These are phyloP conservation scores for Trichoderma pleuroti DNA, from an alignment of 2,329 filamentous ascomycete species.

Conservation along the genomic window DNA sequence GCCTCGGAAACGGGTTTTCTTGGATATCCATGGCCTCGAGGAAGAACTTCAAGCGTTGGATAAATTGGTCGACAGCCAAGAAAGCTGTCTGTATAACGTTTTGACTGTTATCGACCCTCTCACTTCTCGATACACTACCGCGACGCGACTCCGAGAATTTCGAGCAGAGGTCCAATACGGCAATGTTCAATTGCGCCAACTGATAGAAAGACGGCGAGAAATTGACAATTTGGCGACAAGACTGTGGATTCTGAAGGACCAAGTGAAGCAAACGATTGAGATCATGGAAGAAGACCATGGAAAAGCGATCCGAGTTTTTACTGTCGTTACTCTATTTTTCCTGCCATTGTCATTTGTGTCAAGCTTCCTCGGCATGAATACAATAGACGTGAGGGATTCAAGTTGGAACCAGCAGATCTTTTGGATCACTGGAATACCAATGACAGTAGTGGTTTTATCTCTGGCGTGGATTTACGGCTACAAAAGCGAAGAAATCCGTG, in stretches of 20 bases:
- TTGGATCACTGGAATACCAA: conserved; percentile 39
- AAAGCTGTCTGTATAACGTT: not conserved
- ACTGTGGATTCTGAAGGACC: conserved; percentile 20
- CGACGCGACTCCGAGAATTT: not conserved
- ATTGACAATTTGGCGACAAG: conserved; percentile 1
- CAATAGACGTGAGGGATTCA: conserved; percentile 40
- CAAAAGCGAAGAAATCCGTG: not conserved
- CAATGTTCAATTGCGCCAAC: not conserved
- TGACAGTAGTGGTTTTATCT: not conserved
- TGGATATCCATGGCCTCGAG: conserved; percentile 22
- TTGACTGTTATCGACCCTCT: not conserved
- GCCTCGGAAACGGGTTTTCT: conserved; percentile 15
- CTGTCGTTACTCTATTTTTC: conserved; percentile 43
- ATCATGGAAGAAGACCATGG: conserved; percentile 31
- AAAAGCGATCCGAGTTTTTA: conserved; percentile 36
- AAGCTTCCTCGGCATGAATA: conserved; percentile 45
- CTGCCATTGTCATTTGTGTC: conserved; percentile 21
- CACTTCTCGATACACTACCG: not conserved
- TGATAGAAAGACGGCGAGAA: not conserved
- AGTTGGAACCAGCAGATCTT: conserved; percentile 37
- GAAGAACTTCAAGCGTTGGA: conserved; percentile 24
- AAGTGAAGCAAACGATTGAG: conserved; percentile 24
- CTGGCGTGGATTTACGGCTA: not conserved
- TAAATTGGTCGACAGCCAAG: conserved; percentile 1
- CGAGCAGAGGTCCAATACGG: not conserved